These are phyloP conservation scores for Terfezia claveryi DNA, from an alignment of 495 filamentous ascomycete species.

Conservation along the genomic window DNA sequence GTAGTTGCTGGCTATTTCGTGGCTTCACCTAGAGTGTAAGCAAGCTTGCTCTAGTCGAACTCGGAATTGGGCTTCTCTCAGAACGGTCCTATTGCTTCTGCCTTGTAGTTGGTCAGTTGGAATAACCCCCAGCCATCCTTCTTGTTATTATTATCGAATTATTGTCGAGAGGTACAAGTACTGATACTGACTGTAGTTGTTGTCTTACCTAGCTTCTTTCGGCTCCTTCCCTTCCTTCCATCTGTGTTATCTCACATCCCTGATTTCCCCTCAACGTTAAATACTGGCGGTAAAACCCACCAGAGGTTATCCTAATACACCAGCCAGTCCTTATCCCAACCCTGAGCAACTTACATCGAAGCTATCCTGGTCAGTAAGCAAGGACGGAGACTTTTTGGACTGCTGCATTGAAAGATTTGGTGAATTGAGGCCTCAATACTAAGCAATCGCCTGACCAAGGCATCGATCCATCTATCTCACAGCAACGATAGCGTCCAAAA, in stretches of 20 bases:
- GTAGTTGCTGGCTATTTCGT: too few species aligned
- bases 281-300: not conserved
- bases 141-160: too few species aligned
- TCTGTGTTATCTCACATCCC: not conserved
- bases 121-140: not conserved
- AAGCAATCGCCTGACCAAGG: not conserved
- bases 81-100: not conserved
- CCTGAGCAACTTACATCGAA: not conserved
- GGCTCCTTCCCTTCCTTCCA: not conserved
- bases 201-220: not conserved
- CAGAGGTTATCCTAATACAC: not conserved
- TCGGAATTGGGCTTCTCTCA: not conserved
- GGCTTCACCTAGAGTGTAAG: not conserved
- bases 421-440: not conserved
- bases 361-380: not conserved
- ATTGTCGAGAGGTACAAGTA: not conserved
- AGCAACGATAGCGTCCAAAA: not conserved
- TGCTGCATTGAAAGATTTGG: not conserved
- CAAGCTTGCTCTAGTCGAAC: not conserved
- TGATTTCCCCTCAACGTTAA: not conserved
- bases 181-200: not conserved
- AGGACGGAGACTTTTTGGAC: not conserved
- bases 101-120: not conserved
- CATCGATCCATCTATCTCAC: not conserved
- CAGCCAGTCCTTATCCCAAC: not conserved